Evolutionary conservation across 73 alveolate genomes (phyloP).

Genomic region (Symbiodinium pilosum): DNA sequence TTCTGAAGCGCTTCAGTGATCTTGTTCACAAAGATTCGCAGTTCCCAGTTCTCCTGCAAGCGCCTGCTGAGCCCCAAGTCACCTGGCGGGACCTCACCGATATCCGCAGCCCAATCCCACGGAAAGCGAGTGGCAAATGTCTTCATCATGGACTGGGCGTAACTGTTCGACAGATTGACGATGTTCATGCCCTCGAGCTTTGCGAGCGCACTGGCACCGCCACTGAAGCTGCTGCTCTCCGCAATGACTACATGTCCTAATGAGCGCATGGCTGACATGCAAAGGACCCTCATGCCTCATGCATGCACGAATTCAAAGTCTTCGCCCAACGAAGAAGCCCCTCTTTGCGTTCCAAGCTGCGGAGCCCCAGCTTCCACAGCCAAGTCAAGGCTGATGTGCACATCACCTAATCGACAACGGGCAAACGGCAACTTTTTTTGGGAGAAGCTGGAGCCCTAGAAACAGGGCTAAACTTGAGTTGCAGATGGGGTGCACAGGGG

Average conservation of each 20-base stretch:
- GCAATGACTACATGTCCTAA: conserved; percentile 34
- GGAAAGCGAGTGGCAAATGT: conserved; percentile 29
- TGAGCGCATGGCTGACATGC: too few relatives aligned
- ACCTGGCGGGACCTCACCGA: conserved; percentile 61
- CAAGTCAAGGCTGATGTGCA: conserved; percentile 33
- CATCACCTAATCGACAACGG: not conserved
- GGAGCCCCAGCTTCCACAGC: conserved; percentile 55
- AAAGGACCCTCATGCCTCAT: too few relatives aligned
- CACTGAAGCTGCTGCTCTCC: conserved; percentile 56
- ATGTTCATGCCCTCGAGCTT: conserved; percentile 46
- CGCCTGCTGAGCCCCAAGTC: conserved; percentile 31
- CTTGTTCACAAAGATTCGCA: not conserved
- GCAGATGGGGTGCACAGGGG: conserved; percentile 16
- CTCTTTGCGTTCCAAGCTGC: not conserved
- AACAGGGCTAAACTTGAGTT: not conserved
- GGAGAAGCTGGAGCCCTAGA: not conserved
- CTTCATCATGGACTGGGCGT: conserved; percentile 78
- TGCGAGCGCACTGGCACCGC: conserved; percentile 20
- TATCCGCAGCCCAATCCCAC: conserved; percentile 91
- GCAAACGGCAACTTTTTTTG: not conserved
- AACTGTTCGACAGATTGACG: not conserved
- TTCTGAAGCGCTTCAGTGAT: not conserved
- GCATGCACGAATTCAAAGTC: too few relatives aligned
- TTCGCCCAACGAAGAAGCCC: too few relatives aligned
- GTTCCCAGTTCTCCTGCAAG: not conserved